These are phyloP conservation scores for Peltaster fructicola DNA, from an alignment of 2,329 filamentous ascomycete genomes.

Conservation along the genomic window DNA sequence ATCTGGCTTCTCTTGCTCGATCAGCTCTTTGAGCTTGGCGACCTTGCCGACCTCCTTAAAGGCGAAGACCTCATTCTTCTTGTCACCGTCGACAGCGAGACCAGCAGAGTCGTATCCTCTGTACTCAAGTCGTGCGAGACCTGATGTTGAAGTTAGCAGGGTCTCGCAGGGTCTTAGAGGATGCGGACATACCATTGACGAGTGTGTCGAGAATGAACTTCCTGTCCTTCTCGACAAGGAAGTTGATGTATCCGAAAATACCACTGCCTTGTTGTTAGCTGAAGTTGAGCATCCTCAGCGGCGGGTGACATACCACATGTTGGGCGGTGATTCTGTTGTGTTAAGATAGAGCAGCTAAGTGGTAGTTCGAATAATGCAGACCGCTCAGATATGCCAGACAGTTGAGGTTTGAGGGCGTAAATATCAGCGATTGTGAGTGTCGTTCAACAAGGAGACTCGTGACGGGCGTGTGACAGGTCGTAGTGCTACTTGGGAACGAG, in stretches of 20 bases:
- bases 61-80: conserved; percentile 92
- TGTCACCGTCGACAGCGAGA: conserved; percentile 89
- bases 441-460: too few species aligned
- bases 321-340: too few species aligned
- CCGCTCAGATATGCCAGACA: too few species aligned
- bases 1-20: conserved; percentile 68
- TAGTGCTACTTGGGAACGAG: too few species aligned
- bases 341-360: too few species aligned
- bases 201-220: conserved; percentile 91
- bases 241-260: conserved; percentile 98
- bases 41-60: conserved; percentile 99
- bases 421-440: too few species aligned
- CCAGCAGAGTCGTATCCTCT: conserved; percentile 96
- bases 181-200: conserved; percentile 59
- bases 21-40: conserved; percentile 83
- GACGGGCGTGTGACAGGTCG: too few species aligned
- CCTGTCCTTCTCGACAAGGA: conserved; percentile 96
- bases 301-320: too few species aligned
- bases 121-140: conserved; percentile 90
- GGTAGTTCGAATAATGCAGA: too few species aligned
- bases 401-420: too few species aligned
- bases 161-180: not conserved
- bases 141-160: conserved; percentile 27
- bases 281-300: too few species aligned
- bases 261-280: too few species aligned